A percentile compares a stretch with the other conserved stretches of the same genome.
Evolutionary conservation across 192 early-diverging fungal species (phyloP).

Genomic region (Coemansia sp.): DNA sequence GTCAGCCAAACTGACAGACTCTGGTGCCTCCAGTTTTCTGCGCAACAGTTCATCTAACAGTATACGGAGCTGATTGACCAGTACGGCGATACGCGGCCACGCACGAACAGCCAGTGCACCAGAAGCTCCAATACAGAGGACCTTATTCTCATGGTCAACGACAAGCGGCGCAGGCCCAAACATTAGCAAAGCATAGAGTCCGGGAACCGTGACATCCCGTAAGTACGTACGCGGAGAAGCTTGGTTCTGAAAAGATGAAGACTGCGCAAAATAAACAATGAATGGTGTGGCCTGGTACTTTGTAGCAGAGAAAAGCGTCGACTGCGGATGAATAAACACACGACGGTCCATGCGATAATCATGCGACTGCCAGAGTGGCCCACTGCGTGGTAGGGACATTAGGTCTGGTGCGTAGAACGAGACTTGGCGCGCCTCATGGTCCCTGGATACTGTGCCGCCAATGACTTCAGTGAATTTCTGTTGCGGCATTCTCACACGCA

Average conservation of each 20-base stretch:
- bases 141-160: slow-evolving; percentile 70
- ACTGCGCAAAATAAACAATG: slow-evolving; percentile 68
- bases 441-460: slow-evolving; percentile 70
- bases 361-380: slow-evolving; percentile 17
- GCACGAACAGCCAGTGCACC: slow-evolving; percentile 69
- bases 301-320: slow-evolving; percentile 64
- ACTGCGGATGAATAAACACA: slow-evolving; percentile 87
- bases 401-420: slow-evolving; percentile 65
- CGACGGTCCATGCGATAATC: slow-evolving; percentile 58
- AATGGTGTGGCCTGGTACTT: slow-evolving; percentile 63
- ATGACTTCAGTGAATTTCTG: slow-evolving; percentile 73
- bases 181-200: slow-evolving; percentile 72
- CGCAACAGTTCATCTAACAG: slow-evolving; percentile 72
- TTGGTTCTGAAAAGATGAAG: slow-evolving; percentile 13
- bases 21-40: slow-evolving; percentile 71
- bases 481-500: slow-evolving; percentile 68
- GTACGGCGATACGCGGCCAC: slow-evolving; percentile 70
- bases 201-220: slow-evolving; percentile 63
- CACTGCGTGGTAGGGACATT: background rate
- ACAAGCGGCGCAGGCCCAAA: slow-evolving; percentile 77
- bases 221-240: slow-evolving; percentile 40
- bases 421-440: slow-evolving; percentile 73
- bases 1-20: slow-evolving; percentile 40
- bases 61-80: slow-evolving; percentile 74
- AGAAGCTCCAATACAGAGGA: slow-evolving; percentile 60